Evolutionary conservation across 345 rosid genomes (phyloP), one percentile per base, ranked within the genome.

Genomic region (Erodium maritimum): DNA sequence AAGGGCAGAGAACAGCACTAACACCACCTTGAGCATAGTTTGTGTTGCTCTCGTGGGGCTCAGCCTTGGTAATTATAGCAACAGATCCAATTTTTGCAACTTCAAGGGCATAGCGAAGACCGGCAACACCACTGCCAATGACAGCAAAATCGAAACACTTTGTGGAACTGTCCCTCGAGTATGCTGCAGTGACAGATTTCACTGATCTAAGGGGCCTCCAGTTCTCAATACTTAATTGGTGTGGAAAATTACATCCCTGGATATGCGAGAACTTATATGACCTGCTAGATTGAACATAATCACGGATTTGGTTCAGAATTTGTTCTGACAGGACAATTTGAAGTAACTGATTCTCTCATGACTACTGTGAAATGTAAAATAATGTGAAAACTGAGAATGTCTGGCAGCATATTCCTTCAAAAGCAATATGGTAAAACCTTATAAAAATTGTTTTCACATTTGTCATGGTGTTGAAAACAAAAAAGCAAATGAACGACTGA

Each of bases 21-120:
- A 89, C 96, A 58, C 99, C 99, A 19, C 96, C 99, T 77, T 89
- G 96, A 45, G 96, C 96, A 78, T 93, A 93, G 77, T 83, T 89
- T 56, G 99, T 93, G 79, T 85, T 89, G 77, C 99, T 81, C 77
- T 88, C 95, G 61, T 93, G 94, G 69, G 95, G 96, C 78, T 93
- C 96, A 5, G 89, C 99, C 81, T 89, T 89, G 10, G 96, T 93
- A 52, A 89, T 89, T 59, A 93, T 86, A 0, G 96, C 96, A 21
- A 89, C 99, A 14, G 94, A 74, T 63, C 99, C 99, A 69, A 73
- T 77, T 67, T 86, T 84, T 46, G 99, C 91, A 69, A 91, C 96
- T 68, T 91, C 96, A 57, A 91, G 86, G 45, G 95, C 96, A 42
- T 89, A 86, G 61, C 99, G 81, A 16, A 91, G 87, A 58, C 99